Base-by-base conservation (phyloP, 495 filamentous ascomycete species). In the Annulohypoxylon moriforme region DNA sequence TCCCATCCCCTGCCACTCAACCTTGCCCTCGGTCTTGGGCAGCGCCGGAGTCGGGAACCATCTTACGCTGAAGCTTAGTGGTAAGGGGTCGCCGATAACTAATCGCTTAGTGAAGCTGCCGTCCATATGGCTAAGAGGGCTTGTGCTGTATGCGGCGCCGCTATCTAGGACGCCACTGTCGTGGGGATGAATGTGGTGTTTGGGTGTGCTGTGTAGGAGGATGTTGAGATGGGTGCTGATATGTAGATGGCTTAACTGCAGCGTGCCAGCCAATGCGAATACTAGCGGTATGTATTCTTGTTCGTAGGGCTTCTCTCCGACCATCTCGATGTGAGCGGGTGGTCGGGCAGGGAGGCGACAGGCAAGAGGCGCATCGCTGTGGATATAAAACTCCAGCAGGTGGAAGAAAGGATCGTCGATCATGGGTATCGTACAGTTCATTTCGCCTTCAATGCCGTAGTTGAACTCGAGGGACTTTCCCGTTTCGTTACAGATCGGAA, bases 321-420 rank as follows among this genome's bases (percentile, higher is more conserved):
- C 75, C 13, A 77, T 74, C 67, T 84, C 74, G 75, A 82, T 56
- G 68, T 83, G 81, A 7, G 82, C 76, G 7, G 90, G 81, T 0
- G 94, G 94, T 5, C 88, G 89, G 9, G 93, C 89, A 42, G 95
- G 94, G 1, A 98, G 87, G 65, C 96, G 94, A 81, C 96, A 99
- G 52, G 93, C 90, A 49, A 99, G 86, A 29, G 96, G 96, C 10
- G 92, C 93, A 79, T 99, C 96, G 83, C 91, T 93, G 85, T 98
- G 96, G 74, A 98, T 90, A 87, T 98, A 98, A 87, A 97, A 98
- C 82, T 99, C 96, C 79, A 98, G 89, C 46, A 98, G 90, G 82
- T 99, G 96, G 87, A 96, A 99, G 85, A 97, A 90, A 18, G 90
- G 88, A 81, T 99, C 96, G 75, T 89, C 83, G 75, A 98, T 87